A percentile compares a stretch with the other conserved stretches of the same genome.
Evolutionary conservation across 2,329 filamentous ascomycete genomes (phyloP).

Genomic region (Penicillium polonicum): DNA sequence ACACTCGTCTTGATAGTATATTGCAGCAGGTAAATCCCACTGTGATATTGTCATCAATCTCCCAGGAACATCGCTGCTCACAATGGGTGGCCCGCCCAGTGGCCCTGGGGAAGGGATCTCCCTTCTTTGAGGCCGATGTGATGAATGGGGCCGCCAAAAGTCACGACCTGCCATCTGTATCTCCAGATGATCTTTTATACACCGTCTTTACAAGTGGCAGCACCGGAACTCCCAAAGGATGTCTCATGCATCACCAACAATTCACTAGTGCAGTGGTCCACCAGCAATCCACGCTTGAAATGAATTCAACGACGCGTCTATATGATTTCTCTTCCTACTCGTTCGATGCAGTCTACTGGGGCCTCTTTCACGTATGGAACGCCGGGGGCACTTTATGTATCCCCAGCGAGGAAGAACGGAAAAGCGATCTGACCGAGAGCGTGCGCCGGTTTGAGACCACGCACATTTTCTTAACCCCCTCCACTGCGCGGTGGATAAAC

Average conservation of each 20-base stretch:
- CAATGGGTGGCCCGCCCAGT: not conserved
- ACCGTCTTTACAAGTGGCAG: not conserved
- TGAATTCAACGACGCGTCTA: not conserved
- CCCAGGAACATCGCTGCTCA: not conserved
- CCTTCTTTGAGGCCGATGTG: not conserved
- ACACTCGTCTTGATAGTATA: not conserved
- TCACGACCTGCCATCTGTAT: not conserved
- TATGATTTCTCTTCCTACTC: not conserved
- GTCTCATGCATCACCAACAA: not conserved
- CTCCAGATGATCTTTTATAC: not conserved
- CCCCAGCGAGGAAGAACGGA: not conserved
- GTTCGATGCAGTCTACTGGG: not conserved
- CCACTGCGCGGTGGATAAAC: not conserved
- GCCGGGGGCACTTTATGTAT: not conserved
- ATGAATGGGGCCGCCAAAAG: not conserved
- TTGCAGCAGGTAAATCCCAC: not conserved
- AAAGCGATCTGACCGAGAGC: not conserved
- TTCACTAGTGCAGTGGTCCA: not conserved
- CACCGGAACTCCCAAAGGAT: not conserved
- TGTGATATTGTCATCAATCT: not conserved
- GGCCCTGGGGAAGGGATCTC: not conserved
- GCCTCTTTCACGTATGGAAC: not conserved
- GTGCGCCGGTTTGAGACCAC: not conserved
- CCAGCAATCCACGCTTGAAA: not conserved
- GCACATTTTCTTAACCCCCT: not conserved